These are phyloP conservation scores for Bryoglossum gracile DNA, from an alignment of 495 filamentous ascomycete species.

Conservation along the genomic window DNA sequence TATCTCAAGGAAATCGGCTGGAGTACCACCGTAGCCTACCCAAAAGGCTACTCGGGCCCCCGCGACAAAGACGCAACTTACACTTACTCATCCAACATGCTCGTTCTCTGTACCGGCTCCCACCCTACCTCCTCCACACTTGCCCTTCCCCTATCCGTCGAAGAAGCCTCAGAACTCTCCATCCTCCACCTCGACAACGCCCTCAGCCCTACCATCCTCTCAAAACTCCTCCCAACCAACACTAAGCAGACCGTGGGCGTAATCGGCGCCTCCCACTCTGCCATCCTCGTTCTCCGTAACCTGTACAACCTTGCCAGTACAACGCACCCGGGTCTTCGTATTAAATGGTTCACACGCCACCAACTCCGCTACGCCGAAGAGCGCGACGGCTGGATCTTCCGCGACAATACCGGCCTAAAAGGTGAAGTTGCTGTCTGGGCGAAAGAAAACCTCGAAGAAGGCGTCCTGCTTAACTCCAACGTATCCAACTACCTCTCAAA, in stretches of 20 bases:
- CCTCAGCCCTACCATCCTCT: conserved; percentile 47
- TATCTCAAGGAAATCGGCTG: conserved; percentile 13
- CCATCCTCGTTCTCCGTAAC: conserved; percentile 54
- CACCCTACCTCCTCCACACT: conserved; percentile 35
- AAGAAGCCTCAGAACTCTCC: conserved; percentile 34
- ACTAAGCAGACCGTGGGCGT: conserved; percentile 40
- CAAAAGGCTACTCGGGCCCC: no score
- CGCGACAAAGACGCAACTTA: conserved; percentile 21
- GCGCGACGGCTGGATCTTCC: conserved; percentile 54
- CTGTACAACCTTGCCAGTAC: conserved; percentile 42
- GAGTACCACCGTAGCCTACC: no score
- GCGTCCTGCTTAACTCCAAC: conserved; percentile 35
- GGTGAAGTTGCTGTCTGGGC: conserved; percentile 54
- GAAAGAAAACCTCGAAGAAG: conserved; percentile 46
- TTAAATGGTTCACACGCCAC: conserved; percentile 56
- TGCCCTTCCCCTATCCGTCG: conserved; percentile 36
- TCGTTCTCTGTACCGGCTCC: conserved; percentile 54
- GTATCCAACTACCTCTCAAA: conserved; percentile 45
- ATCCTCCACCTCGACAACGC: conserved; percentile 51
- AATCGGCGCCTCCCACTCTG: conserved; percentile 54
- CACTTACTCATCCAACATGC: conserved; percentile 23
- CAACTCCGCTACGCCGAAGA: conserved; percentile 53
- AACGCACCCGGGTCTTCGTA: conserved; percentile 43
- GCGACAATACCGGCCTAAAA: conserved; percentile 58
- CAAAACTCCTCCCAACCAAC: conserved; percentile 31